phyloP scores from a whole-genome alignment of 225 moss, liverwort and hornwort species.

The Neckera pumila region DNA sequence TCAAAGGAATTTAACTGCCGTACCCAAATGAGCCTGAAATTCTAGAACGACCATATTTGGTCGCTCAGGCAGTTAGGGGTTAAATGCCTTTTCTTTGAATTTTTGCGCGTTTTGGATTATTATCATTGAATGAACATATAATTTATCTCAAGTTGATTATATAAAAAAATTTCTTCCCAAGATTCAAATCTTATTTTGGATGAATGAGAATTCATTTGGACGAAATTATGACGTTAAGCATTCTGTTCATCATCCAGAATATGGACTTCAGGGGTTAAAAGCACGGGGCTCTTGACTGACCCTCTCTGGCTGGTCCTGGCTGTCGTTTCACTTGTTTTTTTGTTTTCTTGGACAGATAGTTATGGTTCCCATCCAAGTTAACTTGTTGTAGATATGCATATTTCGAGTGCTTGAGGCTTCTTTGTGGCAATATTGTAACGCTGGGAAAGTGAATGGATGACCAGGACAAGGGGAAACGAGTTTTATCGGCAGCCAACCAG shows the following conservation, averaged over 20 bases:
- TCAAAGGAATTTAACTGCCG: too few species aligned
- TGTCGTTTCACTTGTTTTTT: neutral
- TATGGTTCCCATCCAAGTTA: neutral
- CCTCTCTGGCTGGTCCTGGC: neutral
- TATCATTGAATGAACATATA: neutral
- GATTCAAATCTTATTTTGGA: neutral
- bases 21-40: too few species aligned
- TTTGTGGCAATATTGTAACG: neutral
- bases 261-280: neutral
- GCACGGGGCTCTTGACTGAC: neutral
- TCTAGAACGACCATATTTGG: too few species aligned
- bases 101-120: too few species aligned
- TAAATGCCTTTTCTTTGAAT: neutral
- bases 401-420: neutral
- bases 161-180: neutral
- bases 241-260: neutral
- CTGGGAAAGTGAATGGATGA: neutral
- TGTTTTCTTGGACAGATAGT: neutral
- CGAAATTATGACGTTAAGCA: neutral
- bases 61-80: too few species aligned
- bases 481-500: neutral
- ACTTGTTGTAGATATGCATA: neutral
- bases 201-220: neutral
- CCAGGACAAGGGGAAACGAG: conserved; percentile 32
- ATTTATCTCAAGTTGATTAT: neutral